A percentile compares a stretch with the other conserved stretches of the same genome.
Conservation (phyloP, 495 filamentous ascomycete species). For the Hypomontagnella submonticulosa region DNA sequence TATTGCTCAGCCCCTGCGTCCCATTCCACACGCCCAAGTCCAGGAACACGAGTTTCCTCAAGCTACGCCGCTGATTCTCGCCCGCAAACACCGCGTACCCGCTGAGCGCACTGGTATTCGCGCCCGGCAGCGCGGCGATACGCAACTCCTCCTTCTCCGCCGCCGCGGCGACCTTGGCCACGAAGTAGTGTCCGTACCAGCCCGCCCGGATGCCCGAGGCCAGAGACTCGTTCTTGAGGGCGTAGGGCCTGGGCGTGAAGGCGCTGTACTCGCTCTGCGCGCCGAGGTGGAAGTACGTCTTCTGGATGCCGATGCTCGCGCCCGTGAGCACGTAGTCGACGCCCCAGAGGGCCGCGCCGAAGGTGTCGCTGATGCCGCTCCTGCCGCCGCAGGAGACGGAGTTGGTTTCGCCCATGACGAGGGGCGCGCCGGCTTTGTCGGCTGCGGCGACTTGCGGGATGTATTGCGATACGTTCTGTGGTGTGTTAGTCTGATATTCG, state of each 20-base stretch:
- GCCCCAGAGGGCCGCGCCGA: slow-evolving; percentile 53
- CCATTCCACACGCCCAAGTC: slow-evolving; percentile 50
- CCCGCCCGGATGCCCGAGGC: slow-evolving; percentile 35
- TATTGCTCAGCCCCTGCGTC: slow-evolving; percentile 42
- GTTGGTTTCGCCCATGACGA: slow-evolving; percentile 56
- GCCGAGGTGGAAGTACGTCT: slow-evolving; percentile 54
- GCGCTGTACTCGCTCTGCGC: slow-evolving; percentile 47
- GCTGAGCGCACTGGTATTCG: slow-evolving; percentile 42
- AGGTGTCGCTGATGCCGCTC: slow-evolving; percentile 50
- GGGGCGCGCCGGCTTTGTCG: slow-evolving; percentile 39
- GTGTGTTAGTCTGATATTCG: background rate
- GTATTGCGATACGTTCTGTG: slow-evolving; percentile 46
- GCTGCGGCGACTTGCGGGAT: slow-evolving; percentile 43
- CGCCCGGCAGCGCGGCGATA: slow-evolving; percentile 42
- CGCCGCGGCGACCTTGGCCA: slow-evolving; percentile 33
- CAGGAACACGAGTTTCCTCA: slow-evolving; percentile 44
- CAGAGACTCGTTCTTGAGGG: slow-evolving; percentile 42
- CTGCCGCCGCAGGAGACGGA: slow-evolving; percentile 49
- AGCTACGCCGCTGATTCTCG: background rate
- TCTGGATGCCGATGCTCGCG: slow-evolving; percentile 47
- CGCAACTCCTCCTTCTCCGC: slow-evolving; percentile 2
- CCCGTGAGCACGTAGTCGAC: slow-evolving; percentile 52
- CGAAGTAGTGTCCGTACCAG: slow-evolving; percentile 48
- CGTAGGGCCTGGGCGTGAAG: slow-evolving; percentile 43
- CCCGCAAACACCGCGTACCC: slow-evolving; percentile 41